These are phyloP conservation scores for Alloascoidea hylecoeti DNA, from an alignment of 805 yeast species.

Conservation along the genomic window DNA sequence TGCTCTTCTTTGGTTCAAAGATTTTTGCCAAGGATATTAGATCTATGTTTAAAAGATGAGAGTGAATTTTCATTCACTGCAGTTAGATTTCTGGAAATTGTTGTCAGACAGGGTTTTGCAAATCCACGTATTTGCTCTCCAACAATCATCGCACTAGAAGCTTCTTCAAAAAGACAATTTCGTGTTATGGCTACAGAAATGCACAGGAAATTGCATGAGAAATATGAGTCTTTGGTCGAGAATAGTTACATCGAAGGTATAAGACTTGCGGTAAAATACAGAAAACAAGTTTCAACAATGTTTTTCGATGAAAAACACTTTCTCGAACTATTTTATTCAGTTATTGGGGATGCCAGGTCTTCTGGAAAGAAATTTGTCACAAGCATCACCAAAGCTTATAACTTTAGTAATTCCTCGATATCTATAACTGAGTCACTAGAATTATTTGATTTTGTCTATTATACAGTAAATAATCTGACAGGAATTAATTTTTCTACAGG, in stretches of 20 bases:
- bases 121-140: slow-evolving; percentile 62
- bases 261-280: slow-evolving; percentile 33
- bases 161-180: slow-evolving; percentile 30
- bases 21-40: slow-evolving; percentile 24
- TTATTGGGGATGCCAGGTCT: slow-evolving; percentile 25
- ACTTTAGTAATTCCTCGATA: slow-evolving; percentile 14
- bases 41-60: slow-evolving; percentile 31
- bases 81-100: slow-evolving; percentile 36
- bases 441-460: slow-evolving; percentile 18
- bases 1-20: slow-evolving; percentile 57
- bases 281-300: slow-evolving; percentile 14
- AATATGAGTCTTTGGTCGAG: slow-evolving; percentile 61
- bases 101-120: slow-evolving; percentile 53
- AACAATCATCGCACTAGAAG: slow-evolving; percentile 55
- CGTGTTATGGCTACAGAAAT: slow-evolving; percentile 33
- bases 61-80: slow-evolving; percentile 34
- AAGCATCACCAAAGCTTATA: slow-evolving; percentile 18
- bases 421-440: slow-evolving; percentile 7
- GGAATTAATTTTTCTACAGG: slow-evolving; percentile 22
- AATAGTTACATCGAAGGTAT: slow-evolving; percentile 52
- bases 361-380: slow-evolving; percentile 27
- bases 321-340: slow-evolving; percentile 24
- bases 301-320: slow-evolving; percentile 18
- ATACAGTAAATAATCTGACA: slow-evolving; percentile 24
- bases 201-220: slow-evolving; percentile 42